These are phyloP conservation scores for Arthroderma sp. DNA, from an alignment of 2,329 filamentous ascomycete species.

Conservation along the genomic window DNA sequence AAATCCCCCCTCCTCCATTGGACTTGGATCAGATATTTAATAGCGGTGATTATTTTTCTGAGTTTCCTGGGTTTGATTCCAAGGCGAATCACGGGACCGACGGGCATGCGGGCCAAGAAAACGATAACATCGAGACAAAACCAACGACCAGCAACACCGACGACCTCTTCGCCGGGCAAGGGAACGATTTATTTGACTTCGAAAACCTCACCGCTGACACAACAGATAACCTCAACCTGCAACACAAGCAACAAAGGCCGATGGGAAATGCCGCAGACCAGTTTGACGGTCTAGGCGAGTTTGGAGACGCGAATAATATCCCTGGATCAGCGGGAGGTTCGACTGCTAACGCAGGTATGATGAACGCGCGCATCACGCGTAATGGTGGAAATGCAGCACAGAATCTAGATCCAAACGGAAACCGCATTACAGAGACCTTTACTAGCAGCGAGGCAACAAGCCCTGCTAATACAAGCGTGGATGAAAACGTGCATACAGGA, in stretches of 20 bases:
- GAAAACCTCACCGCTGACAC: conserved; percentile 21
- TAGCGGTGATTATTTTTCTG: conserved; percentile 41
- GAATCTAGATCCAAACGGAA: conserved; percentile 17
- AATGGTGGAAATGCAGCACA: conserved; percentile 10
- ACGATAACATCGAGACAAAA: conserved; percentile 8
- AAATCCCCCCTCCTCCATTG: conserved; percentile 31
- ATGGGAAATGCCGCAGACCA: conserved; percentile 3
- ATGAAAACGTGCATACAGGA: conserved; percentile 13
- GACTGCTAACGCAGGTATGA: conserved; percentile 3
- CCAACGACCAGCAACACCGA: conserved; percentile 11
- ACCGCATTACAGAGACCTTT: conserved; percentile 27
- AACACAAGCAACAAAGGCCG: conserved; percentile 11
- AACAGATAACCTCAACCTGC: neutral
- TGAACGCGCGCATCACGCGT: neutral
- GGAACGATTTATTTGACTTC: conserved; percentile 31
- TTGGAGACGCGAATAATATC: neutral
- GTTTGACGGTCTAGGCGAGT: conserved; percentile 2
- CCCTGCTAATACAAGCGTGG: conserved; percentile 22
- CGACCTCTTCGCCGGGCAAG: conserved; percentile 10
- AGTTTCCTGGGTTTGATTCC: conserved; percentile 23
- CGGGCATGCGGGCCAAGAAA: neutral
- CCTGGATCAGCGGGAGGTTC: conserved; percentile 4
- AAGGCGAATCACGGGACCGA: conserved; percentile 9
- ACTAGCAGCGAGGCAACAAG: conserved; percentile 33
- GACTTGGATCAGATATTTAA: conserved; percentile 48